phyloP scores from a whole-genome alignment of 441 rosid genomes.

The Pelargonium myrrhifolium region DNA sequence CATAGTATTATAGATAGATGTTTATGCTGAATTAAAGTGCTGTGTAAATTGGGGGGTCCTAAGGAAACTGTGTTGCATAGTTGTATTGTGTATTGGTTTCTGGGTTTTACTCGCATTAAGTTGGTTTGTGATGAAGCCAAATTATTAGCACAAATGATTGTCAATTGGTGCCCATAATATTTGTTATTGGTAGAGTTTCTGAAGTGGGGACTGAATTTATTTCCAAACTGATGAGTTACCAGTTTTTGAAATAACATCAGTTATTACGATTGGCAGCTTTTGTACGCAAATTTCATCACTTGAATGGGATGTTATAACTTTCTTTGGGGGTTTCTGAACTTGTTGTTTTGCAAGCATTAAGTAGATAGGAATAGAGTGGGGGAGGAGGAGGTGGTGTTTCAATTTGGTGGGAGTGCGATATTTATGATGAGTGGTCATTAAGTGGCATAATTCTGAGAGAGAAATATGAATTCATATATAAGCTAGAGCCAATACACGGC shows the following conservation, averaged over 20 bases:
- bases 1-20: not conserved
- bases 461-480: conserved; percentile 7
- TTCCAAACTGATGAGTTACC: not conserved
- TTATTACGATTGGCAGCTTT: not conserved
- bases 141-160: not conserved
- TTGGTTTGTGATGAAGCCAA: not conserved
- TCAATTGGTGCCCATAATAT: not conserved
- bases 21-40: not conserved
- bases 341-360: conserved; percentile 1
- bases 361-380: not conserved
- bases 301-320: not conserved
- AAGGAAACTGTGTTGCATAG: no score
- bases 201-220: not conserved
- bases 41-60: not conserved
- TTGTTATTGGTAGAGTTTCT: not conserved
- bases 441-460: not conserved
- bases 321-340: not conserved
- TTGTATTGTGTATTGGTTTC: not conserved
- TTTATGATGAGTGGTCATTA: conserved; percentile 20
- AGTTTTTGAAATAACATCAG: not conserved
- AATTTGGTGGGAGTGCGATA: conserved; percentile 20
- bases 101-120: not conserved
- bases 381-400: conserved; percentile 9
- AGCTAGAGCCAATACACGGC: conserved; percentile 9
- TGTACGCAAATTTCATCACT: not conserved